Conservation (phyloP, 2,329 filamentous ascomycete genomes). For the Colletotrichum cuscutae region DNA sequence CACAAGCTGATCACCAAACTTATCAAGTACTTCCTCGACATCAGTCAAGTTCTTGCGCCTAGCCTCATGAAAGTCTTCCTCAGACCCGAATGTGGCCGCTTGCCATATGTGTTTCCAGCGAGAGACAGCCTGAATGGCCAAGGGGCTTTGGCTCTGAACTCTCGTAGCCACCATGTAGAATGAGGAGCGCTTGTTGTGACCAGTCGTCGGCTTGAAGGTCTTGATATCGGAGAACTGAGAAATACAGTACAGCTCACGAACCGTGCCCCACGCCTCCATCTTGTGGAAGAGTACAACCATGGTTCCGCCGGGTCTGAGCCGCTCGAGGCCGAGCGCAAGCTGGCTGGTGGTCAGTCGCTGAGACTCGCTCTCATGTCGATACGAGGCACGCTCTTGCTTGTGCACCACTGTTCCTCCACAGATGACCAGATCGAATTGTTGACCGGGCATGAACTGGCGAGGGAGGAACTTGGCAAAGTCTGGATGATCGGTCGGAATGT, state of each 20-base stretch:
- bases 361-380: conserved; percentile 48
- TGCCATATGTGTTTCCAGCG: conserved; percentile 54
- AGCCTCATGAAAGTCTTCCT: conserved; percentile 38
- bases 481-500: conserved; percentile 46
- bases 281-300: conserved; percentile 63
- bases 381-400: conserved; percentile 44
- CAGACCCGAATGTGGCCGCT: conserved; percentile 48
- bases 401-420: conserved; percentile 52
- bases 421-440: conserved; percentile 54
- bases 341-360: conserved; percentile 49
- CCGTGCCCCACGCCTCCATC: conserved; percentile 51
- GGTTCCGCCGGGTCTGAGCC: conserved; percentile 56
- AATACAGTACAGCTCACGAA: conserved; percentile 51
- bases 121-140: conserved; percentile 48
- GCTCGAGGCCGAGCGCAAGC: conserved; percentile 56
- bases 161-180: conserved; percentile 64
- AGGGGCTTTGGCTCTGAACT: conserved; percentile 45
- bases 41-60: conserved; percentile 13
- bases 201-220: conserved; percentile 55
- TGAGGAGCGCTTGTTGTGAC: conserved; percentile 55
- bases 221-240: conserved; percentile 51
- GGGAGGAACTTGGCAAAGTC: conserved; percentile 44
- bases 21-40: conserved; percentile 43
- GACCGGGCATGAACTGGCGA: conserved; percentile 37
- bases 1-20: conserved; percentile 48